Conservation (phyloP, 805 yeast genomes). For the Spathaspora girioi region DNA sequence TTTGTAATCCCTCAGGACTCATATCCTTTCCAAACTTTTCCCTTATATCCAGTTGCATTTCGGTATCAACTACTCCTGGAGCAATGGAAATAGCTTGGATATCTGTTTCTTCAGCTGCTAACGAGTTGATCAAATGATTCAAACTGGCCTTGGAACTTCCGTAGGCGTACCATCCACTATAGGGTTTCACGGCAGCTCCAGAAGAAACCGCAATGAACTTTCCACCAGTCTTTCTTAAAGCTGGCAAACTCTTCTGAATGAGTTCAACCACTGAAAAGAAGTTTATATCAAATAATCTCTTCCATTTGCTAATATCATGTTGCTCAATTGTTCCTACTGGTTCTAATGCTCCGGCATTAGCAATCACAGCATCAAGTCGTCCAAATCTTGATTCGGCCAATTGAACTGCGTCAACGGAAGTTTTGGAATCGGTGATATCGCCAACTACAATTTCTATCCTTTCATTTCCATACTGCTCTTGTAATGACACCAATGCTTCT, state of each 20-base stretch:
- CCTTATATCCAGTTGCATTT: slow-evolving; percentile 82
- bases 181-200: slow-evolving; percentile 71
- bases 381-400: slow-evolving; percentile 51
- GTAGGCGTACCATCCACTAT: slow-evolving; percentile 84
- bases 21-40: slow-evolving; percentile 56
- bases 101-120: slow-evolving; percentile 63
- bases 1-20: slow-evolving; percentile 54
- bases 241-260: slow-evolving; percentile 53
- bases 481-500: slow-evolving; percentile 41
- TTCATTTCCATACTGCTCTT: slow-evolving; percentile 41
- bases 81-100: slow-evolving; percentile 72
- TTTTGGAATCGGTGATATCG: slow-evolving; percentile 50
- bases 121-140: slow-evolving; percentile 65
- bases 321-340: slow-evolving; percentile 62
- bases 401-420: slow-evolving; percentile 36
- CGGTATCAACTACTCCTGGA: slow-evolving; percentile 93
- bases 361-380: slow-evolving; percentile 57
- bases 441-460: slow-evolving; percentile 53
- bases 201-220: slow-evolving; percentile 78
- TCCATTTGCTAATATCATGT: slow-evolving; percentile 59
- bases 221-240: slow-evolving; percentile 54
- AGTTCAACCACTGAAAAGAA: slow-evolving; percentile 70
- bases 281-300: slow-evolving; percentile 65
- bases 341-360: slow-evolving; percentile 80
- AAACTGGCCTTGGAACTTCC: slow-evolving; percentile 91